phyloP scores from a whole-genome alignment of 768 basidiomycete genomes.

The Vararia minispora region DNA sequence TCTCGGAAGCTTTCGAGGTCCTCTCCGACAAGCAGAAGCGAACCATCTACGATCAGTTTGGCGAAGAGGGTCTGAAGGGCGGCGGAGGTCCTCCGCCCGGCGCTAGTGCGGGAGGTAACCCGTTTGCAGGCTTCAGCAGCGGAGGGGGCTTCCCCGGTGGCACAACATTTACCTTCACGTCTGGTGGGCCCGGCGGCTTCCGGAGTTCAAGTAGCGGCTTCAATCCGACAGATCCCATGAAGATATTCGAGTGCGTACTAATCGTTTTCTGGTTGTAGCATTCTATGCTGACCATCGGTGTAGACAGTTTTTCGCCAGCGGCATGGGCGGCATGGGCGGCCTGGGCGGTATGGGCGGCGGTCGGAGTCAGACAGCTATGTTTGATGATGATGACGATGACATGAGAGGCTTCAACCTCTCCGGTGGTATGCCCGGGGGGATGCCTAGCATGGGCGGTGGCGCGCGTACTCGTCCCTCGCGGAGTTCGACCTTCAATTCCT shows the following conservation, averaged over 20 bases:
- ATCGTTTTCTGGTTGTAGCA: too few species aligned
- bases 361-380: slow-evolving; percentile 13
- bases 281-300: too few species aligned
- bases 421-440: slow-evolving; percentile 41
- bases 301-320: slow-evolving; percentile 50
- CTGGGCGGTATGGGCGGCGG: slow-evolving; percentile 21
- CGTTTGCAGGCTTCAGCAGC: slow-evolving; percentile 19
- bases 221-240: slow-evolving; percentile 71
- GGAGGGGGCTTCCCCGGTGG: slow-evolving; percentile 41
- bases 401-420: slow-evolving; percentile 28
- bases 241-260: slow-evolving; percentile 73
- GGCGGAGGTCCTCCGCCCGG: slow-evolving; percentile 45
- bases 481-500: too few species aligned
- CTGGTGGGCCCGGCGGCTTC: slow-evolving; percentile 34
- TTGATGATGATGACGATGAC: slow-evolving; percentile 29
- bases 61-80: slow-evolving; percentile 88
- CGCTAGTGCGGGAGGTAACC: slow-evolving; percentile 36
- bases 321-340: slow-evolving; percentile 25
- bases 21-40: slow-evolving; percentile 82
- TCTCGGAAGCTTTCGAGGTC: slow-evolving; percentile 95
- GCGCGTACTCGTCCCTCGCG: too few species aligned
- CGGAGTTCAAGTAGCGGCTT: slow-evolving; percentile 38
- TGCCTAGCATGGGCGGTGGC: slow-evolving; percentile 40
- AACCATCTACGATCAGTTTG: slow-evolving; percentile 83
- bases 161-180: slow-evolving; percentile 46